These are phyloP conservation scores for Suillus discolor DNA, from an alignment of 768 basidiomycete genomes.

Conservation along the genomic window DNA sequence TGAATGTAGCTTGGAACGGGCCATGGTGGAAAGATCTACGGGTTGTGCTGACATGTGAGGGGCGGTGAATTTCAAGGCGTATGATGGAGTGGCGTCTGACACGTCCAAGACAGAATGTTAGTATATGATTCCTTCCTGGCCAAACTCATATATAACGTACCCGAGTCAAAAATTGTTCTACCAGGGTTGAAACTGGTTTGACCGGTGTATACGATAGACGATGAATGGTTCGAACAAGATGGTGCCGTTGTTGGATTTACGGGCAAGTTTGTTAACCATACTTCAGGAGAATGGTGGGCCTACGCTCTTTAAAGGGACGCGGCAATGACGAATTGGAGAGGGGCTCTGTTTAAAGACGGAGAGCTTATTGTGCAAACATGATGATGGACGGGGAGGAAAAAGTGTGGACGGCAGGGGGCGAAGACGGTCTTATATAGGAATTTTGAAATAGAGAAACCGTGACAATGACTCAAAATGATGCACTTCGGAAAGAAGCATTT, in stretches of 20 bases:
- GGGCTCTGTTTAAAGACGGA: constrained; percentile 9
- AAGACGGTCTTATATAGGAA: constrained; percentile 48
- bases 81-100: constrained; percentile 21
- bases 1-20: constrained; percentile 73
- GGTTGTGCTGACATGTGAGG: constrained; percentile 50
- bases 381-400: constrained; percentile 31
- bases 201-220: constrained; percentile 82
- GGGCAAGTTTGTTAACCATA: constrained; percentile 86
- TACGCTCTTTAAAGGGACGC: constrained; percentile 27
- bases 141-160: constrained; percentile 19
- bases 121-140: background rate
- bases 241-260: constrained; percentile 83
- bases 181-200: constrained; percentile 27
- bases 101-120: constrained; percentile 15
- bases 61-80: constrained; percentile 13
- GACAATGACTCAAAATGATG: constrained; percentile 36
- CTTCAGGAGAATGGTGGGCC: constrained; percentile 38
- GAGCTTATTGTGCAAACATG: constrained; percentile 41
- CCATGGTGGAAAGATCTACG: constrained; percentile 58
- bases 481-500: constrained; percentile 31
- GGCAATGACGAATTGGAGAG: constrained; percentile 20
- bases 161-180: constrained; percentile 22
- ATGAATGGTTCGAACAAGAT: constrained; percentile 86
- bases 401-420: constrained; percentile 22
- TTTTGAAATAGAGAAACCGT: constrained; percentile 30